Conservation (phyloP, 73 alveolate genomes). For the Paramecium pentaurelia region DNA sequence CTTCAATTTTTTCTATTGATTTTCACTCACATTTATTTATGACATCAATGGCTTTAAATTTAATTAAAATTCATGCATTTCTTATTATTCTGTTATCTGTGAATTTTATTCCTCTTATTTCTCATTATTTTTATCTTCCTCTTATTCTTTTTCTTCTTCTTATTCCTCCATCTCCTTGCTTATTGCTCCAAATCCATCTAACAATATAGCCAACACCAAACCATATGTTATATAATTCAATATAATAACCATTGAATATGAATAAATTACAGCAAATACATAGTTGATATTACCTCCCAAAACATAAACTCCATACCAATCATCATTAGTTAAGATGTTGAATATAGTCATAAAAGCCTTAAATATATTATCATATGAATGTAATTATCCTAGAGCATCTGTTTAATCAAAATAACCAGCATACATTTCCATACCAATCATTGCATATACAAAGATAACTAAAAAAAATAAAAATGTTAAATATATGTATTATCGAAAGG, state of each 20-base stretch:
- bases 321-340: conserved; percentile 9
- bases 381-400: neutral
- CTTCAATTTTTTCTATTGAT: neutral
- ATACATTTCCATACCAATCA: conserved; percentile 29
- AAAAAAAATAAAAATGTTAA: neutral
- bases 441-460: neutral
- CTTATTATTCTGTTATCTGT: neutral
- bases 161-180: neutral
- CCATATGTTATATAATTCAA: conserved; percentile 28
- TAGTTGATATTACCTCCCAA: neutral
- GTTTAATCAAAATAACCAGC: neutral
- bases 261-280: neutral
- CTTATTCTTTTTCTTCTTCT: conserved; percentile 13
- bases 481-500: conserved; percentile 16
- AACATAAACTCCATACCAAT: conserved; percentile 33
- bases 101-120: neutral
- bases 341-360: conserved; percentile 29
- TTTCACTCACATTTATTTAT: neutral
- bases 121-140: neutral
- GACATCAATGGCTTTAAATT: neutral
- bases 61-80: neutral
- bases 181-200: neutral
- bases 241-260: neutral
- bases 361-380: conserved; percentile 20
- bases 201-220: conserved; percentile 37